phyloP scores from a whole-genome alignment of 352 stramenopile genomes.

The Thraustochytrium sp. region DNA sequence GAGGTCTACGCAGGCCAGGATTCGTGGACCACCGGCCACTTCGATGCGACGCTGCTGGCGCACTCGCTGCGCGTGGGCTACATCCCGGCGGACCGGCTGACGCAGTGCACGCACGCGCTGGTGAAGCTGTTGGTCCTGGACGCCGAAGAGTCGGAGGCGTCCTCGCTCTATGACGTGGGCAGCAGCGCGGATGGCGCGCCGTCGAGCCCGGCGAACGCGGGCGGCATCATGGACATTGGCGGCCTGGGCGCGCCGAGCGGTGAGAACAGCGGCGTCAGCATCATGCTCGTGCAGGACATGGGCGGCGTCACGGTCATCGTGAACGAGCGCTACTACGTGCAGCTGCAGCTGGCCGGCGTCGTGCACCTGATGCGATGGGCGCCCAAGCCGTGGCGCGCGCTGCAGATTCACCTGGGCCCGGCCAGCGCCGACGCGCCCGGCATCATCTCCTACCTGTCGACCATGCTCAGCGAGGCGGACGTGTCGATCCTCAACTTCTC shows the following conservation, averaged over 20 bases:
- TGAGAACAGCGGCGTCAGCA: not conserved
- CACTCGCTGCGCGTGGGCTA: constrained; percentile 6
- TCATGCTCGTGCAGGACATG: constrained; percentile 39
- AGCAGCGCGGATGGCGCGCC: not conserved
- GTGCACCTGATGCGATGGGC: constrained; percentile 24
- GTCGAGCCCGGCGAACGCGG: not conserved
- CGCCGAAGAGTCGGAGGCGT: not conserved
- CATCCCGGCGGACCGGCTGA: not conserved
- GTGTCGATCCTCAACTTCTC: constrained; percentile 40
- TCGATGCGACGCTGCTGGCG: constrained; percentile 9
- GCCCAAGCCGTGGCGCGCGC: not conserved
- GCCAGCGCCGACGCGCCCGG: constrained; percentile 22
- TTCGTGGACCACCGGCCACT: constrained; percentile 27
- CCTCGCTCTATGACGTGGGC: not conserved
- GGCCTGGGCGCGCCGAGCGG: not conserved
- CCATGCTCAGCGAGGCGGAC: constrained; percentile 35
- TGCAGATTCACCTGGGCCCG: constrained; percentile 35
- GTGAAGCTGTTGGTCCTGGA: constrained; percentile 11
- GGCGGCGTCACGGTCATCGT: constrained; percentile 25
- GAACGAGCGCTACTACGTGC: constrained; percentile 4
- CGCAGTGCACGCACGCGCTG: constrained; percentile 13
- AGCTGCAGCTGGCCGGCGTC: not conserved
- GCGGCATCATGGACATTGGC: not conserved
- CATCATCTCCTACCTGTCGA: constrained; percentile 40
- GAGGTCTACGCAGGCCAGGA: not conserved